Evolutionary conservation across 805 yeast genomes (phyloP).

Genomic region (Lipomyces kockii): DNA sequence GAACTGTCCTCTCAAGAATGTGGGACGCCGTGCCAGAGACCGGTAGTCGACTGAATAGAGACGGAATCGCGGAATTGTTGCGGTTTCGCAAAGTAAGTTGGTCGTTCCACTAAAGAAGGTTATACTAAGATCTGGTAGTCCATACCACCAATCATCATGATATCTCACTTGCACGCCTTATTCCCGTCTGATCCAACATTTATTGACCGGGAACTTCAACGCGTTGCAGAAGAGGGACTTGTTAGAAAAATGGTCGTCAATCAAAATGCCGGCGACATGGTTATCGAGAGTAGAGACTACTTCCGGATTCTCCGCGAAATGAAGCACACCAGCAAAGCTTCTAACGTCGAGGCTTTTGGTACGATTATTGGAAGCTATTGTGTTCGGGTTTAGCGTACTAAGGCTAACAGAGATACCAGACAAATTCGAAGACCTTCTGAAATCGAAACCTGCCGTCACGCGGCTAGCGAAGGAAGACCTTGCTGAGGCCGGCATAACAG

Average conservation of each 20-base stretch:
- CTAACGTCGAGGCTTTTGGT: constrained; percentile 10
- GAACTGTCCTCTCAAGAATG: constrained; percentile 39
- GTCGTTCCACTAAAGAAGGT: no score
- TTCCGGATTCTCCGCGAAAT: constrained; percentile 18
- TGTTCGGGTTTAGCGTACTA: background rate
- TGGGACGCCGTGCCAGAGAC: constrained; percentile 45
- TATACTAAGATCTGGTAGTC: constrained; percentile 1
- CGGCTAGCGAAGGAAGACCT: constrained; percentile 41
- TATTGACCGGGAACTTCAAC: constrained; percentile 45
- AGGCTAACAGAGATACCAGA: constrained; percentile 2
- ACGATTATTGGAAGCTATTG: background rate
- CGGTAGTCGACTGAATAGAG: constrained; percentile 39
- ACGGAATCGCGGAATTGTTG: constrained; percentile 39
- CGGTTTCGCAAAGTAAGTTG: constrained; percentile 38
- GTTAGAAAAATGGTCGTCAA: constrained; percentile 43
- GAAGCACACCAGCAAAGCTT: background rate
- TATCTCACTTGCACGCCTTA: constrained; percentile 46
- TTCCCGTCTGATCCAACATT: constrained; percentile 45
- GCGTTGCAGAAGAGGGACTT: constrained; percentile 37
- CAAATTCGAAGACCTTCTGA: constrained; percentile 39
- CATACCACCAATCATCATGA: constrained; percentile 44
- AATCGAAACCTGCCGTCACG: constrained; percentile 40
- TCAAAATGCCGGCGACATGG: constrained; percentile 43
- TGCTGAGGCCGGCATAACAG: constrained; percentile 28
- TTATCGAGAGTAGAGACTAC: constrained; percentile 41